Conservation (phyloP, 495 filamentous ascomycete genomes). For the Xylaria flabelliformis region DNA sequence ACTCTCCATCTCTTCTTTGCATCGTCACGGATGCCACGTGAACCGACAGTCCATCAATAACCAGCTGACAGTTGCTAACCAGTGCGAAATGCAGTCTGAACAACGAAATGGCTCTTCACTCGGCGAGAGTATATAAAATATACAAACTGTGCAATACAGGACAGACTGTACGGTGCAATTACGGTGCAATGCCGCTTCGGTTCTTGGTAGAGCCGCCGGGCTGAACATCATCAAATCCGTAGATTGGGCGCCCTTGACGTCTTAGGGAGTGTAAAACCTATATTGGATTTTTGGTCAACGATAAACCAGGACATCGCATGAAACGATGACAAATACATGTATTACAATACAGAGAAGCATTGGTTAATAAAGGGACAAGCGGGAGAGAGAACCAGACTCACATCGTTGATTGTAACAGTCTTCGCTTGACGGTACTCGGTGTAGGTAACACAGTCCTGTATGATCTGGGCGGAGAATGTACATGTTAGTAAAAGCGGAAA, state of each 20-base stretch:
- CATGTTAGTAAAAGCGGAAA: background rate
- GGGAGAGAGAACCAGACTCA: conserved; percentile 44
- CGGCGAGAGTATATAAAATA: background rate
- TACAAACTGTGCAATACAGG: background rate
- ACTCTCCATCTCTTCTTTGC: background rate
- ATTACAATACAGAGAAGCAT: background rate
- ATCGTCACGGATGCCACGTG: background rate
- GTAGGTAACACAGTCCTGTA: conserved; percentile 57
- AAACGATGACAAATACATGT: background rate
- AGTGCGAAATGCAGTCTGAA: background rate
- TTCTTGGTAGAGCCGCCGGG: background rate
- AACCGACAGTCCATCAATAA: background rate
- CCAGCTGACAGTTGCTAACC: background rate
- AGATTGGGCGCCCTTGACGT: conserved; percentile 54
- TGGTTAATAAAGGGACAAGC: background rate
- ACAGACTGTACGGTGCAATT: background rate
- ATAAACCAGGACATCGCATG: background rate
- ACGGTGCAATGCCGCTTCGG: background rate
- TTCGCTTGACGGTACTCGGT: conserved; percentile 59
- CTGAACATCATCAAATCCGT: conserved; percentile 54
- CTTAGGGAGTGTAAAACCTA: conserved; percentile 69
- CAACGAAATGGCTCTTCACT: background rate
- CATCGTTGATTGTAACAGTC: conserved; percentile 70
- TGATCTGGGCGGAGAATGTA: conserved; percentile 49
- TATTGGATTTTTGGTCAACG: conserved; percentile 14